Conservation (phyloP, 805 yeast species). For the Wickerhamomyces bisporus region DNA sequence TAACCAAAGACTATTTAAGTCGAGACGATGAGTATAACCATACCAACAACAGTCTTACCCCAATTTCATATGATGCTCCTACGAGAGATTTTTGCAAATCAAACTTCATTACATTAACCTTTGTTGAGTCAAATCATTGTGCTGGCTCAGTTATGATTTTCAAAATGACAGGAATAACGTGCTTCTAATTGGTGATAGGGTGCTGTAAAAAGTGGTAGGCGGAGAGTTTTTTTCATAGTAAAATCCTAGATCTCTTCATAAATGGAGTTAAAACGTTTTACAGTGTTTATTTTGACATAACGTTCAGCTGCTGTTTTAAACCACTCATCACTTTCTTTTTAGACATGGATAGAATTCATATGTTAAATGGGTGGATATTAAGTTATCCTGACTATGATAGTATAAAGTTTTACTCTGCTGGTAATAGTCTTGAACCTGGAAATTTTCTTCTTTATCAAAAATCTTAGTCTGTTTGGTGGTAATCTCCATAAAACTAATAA, state of each 20-base stretch:
- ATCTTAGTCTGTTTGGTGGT: conserved; percentile 23
- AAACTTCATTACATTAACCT: conserved; percentile 29
- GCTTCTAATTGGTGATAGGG: conserved; percentile 51
- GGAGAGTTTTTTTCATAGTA: conserved; percentile 31
- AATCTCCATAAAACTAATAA: conserved; percentile 29
- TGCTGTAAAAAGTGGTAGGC: conserved; percentile 54
- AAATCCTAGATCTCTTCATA: conserved; percentile 37
- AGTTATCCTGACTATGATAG: conserved; percentile 34
- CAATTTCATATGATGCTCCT: conserved; percentile 12
- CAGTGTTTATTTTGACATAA: conserved; percentile 49
- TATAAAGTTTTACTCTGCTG: conserved; percentile 36
- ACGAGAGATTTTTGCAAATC: conserved; percentile 18
- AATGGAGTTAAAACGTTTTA: conserved; percentile 30
- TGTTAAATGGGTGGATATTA: conserved; percentile 29
- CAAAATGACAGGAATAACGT: conserved; percentile 32
- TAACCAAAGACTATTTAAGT: conserved; percentile 28
- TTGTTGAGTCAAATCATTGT: conserved; percentile 51
- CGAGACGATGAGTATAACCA: conserved; percentile 4
- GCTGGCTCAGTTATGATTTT: conserved; percentile 56
- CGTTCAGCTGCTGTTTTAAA: conserved; percentile 44
- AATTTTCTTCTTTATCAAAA: conserved; percentile 43
- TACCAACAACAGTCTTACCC: conserved; percentile 15
- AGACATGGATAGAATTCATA: conserved; percentile 36
- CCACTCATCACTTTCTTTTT: conserved; percentile 41
- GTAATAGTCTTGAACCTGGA: conserved; percentile 46